Conservation (phyloP, 2,329 filamentous ascomycete genomes). For the Juglanconis oblonga region DNA sequence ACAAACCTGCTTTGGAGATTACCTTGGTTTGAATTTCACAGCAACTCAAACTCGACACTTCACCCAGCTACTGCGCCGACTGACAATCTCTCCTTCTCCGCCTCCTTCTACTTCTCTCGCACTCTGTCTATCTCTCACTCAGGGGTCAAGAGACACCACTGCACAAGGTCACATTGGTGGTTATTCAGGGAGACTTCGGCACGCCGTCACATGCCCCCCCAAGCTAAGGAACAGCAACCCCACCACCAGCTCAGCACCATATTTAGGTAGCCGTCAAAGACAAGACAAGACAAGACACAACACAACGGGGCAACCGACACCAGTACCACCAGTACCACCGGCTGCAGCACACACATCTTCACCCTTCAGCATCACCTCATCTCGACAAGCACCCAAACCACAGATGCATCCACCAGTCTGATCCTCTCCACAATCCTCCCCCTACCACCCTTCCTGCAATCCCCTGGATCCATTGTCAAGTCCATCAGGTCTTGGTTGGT, state of each 20-base stretch:
- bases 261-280: too few species aligned
- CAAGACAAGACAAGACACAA: too few species aligned
- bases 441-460: background rate
- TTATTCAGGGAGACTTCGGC: background rate
- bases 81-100: too few species aligned
- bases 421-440: background rate
- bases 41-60: too few species aligned
- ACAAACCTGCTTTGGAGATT: background rate
- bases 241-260: background rate
- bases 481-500: background rate
- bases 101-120: too few species aligned
- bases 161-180: background rate
- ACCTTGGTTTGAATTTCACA: background rate
- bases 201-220: background rate
- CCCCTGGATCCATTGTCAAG: background rate
- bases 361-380: background rate
- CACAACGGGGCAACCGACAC: too few species aligned
- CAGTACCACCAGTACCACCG: too few species aligned
- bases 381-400: background rate
- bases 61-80: too few species aligned
- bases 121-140: background rate
- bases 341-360: background rate
- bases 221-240: background rate
- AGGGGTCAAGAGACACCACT: background rate
- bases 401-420: slow-evolving; percentile 16